Percentiles rank a stretch among this genome's conserved stretches.
These are phyloP conservation scores for Funneliformis caledonium DNA, from an alignment of 371 early-diverging fungal genomes.

Conservation along the genomic window DNA sequence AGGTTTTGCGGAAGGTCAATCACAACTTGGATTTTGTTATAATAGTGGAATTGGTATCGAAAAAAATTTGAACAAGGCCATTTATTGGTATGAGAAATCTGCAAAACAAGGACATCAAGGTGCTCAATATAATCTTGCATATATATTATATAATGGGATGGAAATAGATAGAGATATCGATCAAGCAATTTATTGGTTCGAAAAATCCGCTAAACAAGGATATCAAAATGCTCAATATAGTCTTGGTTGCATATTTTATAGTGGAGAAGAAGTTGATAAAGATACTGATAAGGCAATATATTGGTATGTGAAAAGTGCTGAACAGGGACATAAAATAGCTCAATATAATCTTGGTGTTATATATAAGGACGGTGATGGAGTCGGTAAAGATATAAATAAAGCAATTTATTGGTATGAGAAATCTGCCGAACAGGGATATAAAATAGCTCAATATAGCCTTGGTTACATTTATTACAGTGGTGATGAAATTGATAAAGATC, in stretches of 20 bases:
- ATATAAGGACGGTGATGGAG: slow-evolving; percentile 75
- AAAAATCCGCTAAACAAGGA: background rate
- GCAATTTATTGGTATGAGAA: slow-evolving; percentile 71
- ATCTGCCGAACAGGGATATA: background rate
- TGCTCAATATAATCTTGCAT: background rate
- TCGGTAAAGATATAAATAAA: slow-evolving; percentile 42
- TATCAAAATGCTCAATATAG: background rate
- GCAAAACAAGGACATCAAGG: slow-evolving; percentile 45
- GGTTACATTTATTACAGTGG: too few species aligned
- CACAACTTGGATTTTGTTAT: slow-evolving; percentile 79
- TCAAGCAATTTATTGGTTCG: slow-evolving; percentile 33
- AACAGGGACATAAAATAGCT: slow-evolving; percentile 63
- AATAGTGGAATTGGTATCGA: slow-evolving; percentile 77
- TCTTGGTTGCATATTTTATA: too few species aligned
- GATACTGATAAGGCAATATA: slow-evolving; percentile 11
- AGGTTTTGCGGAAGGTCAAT: slow-evolving; percentile 65
- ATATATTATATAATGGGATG: background rate
- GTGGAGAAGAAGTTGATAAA: too few species aligned
- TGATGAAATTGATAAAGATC: too few species aligned
- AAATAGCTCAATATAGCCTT: background rate
- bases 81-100: slow-evolving; percentile 68
- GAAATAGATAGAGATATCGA: slow-evolving; percentile 9
- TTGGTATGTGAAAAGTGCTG: slow-evolving; percentile 43
- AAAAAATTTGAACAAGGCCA: slow-evolving; percentile 60
- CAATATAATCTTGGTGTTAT: slow-evolving; percentile 78